Evolutionary conservation across 139 green algal species (phyloP), one percentile per base, ranked within the genome.

Genomic region (Astrephomene gubernaculifera): DNA sequence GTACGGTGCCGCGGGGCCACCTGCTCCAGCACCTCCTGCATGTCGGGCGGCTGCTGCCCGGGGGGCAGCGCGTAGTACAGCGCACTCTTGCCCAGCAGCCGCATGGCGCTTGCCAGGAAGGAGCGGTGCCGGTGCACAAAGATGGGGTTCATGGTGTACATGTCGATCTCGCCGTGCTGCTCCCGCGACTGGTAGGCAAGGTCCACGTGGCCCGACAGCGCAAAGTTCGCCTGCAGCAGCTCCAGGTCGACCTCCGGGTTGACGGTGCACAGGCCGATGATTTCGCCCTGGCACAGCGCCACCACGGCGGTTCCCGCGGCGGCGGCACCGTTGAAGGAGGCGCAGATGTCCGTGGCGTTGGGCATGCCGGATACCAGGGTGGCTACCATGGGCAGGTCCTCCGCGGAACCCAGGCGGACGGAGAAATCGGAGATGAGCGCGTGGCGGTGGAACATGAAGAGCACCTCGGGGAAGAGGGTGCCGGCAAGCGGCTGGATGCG

Each of bases 121-220:
- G 68, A 22, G 9, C 61, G 68, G 36, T 81, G 80, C 4, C 54
- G 64, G 74, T 88, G 88, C 44, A 83, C 79, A 64, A 95, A 95
- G 81, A 95, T 90, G 27, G 92, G 92, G 85, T 95, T 95, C 43
- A 95, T 87, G 49, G 89, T 90, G 35, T 90, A 88, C 65, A 90
- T 86, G 41, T 93, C 88, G 29, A 95, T 86, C 86, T 94, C 91
- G 31, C 79, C 91, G 71, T 92, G 89, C 49, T 45, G 61, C 79
- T 63, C 45, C 7, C 70, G 19, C 22, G 52, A 36, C 64, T 90
- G 69, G 63, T 90, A 70, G 29, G 31, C 52, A 54, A 86, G 27
- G 41, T 92, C 45, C 33, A 91, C 24, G 60, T 92, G 71, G 29
- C n/a, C 21, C 21, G 31, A 36, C 35, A 93, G 73, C 38, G 73